phyloP scores from a whole-genome alignment of 345 rosid species.

The Rhodamnia rubescens region DNA sequence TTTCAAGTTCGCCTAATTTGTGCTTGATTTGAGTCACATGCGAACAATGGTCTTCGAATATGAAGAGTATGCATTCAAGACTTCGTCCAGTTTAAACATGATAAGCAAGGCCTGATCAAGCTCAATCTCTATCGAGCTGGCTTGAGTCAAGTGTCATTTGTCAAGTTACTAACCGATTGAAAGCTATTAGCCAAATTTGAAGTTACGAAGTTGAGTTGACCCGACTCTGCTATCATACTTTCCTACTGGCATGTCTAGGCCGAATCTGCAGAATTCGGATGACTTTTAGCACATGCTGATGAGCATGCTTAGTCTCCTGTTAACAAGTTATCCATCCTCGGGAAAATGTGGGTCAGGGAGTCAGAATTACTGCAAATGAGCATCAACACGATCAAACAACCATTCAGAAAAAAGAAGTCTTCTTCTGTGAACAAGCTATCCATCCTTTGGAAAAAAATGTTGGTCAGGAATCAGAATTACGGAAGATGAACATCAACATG shows the following conservation, averaged over 20 bases:
- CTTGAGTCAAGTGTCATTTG: not conserved
- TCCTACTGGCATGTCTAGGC: not conserved
- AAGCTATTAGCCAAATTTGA: not conserved
- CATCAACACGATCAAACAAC: too few relatives aligned
- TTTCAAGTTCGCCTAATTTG: not conserved
- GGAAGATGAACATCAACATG: not conserved
- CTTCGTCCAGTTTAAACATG: not conserved
- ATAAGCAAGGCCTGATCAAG: not conserved
- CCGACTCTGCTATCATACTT: not conserved
- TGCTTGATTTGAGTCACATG: not conserved
- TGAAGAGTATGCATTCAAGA: not conserved
- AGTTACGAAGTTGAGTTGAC: not conserved
- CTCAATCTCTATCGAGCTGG: not conserved
- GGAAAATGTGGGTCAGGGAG: not conserved
- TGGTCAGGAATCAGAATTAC: not conserved
- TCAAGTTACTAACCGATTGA: not conserved
- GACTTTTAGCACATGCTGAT: not conserved
- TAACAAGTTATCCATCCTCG: not conserved
- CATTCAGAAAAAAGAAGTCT: not conserved
- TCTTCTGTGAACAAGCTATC: not conserved
- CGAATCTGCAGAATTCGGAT: not conserved
- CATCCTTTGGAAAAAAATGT: not conserved
- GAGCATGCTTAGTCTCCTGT: not conserved
- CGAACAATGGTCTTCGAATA: not conserved
- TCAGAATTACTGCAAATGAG: too few relatives aligned